phyloP scores from a whole-genome alignment of 2,329 filamentous ascomycete genomes.

The Reticulascus tulasneorum region DNA sequence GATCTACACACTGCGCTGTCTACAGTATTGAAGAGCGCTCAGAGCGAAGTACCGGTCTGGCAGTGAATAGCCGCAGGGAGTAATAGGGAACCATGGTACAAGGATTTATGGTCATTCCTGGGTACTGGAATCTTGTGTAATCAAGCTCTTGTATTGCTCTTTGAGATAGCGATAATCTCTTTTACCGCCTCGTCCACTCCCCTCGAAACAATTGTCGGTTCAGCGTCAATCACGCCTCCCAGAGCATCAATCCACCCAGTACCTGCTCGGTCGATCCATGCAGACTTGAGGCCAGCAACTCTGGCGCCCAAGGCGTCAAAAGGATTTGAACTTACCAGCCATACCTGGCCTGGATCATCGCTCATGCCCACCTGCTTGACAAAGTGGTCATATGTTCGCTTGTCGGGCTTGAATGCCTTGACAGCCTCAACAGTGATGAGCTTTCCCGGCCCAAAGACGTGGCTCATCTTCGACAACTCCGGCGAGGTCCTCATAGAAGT shows the following conservation, averaged over 20 bases:
- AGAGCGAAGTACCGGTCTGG: too few relatives aligned
- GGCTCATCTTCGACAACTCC: conserved; percentile 44
- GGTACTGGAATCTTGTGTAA: too few relatives aligned
- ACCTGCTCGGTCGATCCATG: conserved; percentile 62
- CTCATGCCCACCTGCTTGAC: conserved; percentile 44
- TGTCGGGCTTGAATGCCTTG: conserved; percentile 61
- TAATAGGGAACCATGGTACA: too few relatives aligned
- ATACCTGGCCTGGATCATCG: conserved; percentile 47
- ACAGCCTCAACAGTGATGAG: conserved; percentile 60
- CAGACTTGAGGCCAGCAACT: conserved; percentile 56
- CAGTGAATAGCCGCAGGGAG: too few relatives aligned
- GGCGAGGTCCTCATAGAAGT: conserved; percentile 56
- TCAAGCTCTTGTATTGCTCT: too few relatives aligned
- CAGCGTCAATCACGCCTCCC: conserved; percentile 37
- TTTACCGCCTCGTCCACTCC: conserved; percentile 56
- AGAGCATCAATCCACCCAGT: conserved; percentile 64
- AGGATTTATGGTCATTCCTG: too few relatives aligned
- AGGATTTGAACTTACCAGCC: conserved; percentile 69
- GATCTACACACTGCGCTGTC: too few relatives aligned
- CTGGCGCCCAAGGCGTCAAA: conserved; percentile 68
- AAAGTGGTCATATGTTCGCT: conserved; percentile 58
- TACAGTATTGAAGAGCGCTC: too few relatives aligned
- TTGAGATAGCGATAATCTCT: conserved; percentile 19
- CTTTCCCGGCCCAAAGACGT: conserved; percentile 36
- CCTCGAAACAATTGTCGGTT: conserved; percentile 50